Percentiles rank a stretch among this genome's conserved stretches.
Conservation (phyloP, 768 basidiomycete genomes). For the Agaricus bisporus region DNA sequence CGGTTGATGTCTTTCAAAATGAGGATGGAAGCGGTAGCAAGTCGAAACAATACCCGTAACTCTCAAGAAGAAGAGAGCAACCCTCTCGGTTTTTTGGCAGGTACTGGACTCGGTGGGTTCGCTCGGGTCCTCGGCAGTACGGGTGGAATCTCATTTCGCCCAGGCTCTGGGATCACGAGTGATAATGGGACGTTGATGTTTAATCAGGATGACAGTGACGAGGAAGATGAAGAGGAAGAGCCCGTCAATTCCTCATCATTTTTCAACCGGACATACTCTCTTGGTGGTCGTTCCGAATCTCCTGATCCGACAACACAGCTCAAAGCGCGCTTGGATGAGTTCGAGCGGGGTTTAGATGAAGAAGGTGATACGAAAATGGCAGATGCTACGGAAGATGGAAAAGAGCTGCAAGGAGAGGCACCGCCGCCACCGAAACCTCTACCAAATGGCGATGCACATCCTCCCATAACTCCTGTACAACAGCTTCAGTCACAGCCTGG, state of each 20-base stretch:
- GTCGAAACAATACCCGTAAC: constrained; percentile 23
- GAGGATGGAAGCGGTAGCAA: constrained; percentile 51
- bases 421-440: constrained; percentile 39
- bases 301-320: constrained; percentile 51
- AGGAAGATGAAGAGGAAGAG: constrained; percentile 53
- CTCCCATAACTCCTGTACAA: constrained; percentile 28
- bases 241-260: constrained; percentile 33
- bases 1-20: constrained; percentile 60
- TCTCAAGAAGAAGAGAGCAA: constrained; percentile 19
- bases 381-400: constrained; percentile 17
- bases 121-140: constrained; percentile 21
- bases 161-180: constrained; percentile 43
- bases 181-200: constrained; percentile 57
- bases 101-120: constrained; percentile 12
- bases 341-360: constrained; percentile 41
- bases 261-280: constrained; percentile 42
- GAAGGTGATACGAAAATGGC: constrained; percentile 30
- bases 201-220: constrained; percentile 56
- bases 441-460: constrained; percentile 39
- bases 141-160: constrained; percentile 64
- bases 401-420: constrained; percentile 34
- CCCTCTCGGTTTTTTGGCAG: constrained; percentile 5
- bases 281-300: constrained; percentile 35
- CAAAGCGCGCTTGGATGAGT: constrained; percentile 57
- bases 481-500: constrained; percentile 46